Evolutionary conservation across 805 yeast species (phyloP), one percentile per base, ranked within the genome.

Genomic region (Jamesozyma spencerorum): DNA sequence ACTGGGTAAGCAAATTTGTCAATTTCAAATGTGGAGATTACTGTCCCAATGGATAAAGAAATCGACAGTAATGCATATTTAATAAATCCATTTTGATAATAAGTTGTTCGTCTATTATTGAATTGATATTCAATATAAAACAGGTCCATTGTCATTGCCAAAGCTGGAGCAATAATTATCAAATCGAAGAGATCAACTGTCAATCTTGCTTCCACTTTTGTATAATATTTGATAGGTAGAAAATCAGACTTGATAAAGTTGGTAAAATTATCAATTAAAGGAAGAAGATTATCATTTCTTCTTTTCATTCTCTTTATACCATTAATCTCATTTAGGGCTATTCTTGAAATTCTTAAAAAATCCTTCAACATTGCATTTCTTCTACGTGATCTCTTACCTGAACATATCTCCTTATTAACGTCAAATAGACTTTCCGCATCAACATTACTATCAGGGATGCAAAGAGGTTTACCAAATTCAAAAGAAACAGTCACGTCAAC

Each of bases 361-460:
- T 24, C 27, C 11, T 8, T 24, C 27, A 24, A 8, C 11, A 11
- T 24, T 8, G 7, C 27, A 24, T 8, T 8, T 24, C 27, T 24
- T 24, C 27, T 24, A 11, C 11, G 7, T 8, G 7, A 7, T 7
- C 11, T 11, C 7, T 11, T 24, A 7, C 11, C 27, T 8, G 11
- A 8, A 24, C 7, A 24, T 24, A 24, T 8, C 11, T 24, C 11
- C 27, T 24, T 24, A 24, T 24, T 24, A 8, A 24, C 27, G 11
- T 24, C 11, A 11, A 24, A 24, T 24, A 24, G 7, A 24, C 7
- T 24, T 7, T 63, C 24, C 18, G 18, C n/a, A 13, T 32, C 35
- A 11, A 32, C 13, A 12, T 14, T 18, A 18, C 19, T 14, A 19
- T 32, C 35, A 12, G 35, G n/a, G 10, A 32, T 13, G 17, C n/a